These are phyloP conservation scores for Phytophthora foliorum DNA, from an alignment of 352 stramenopile species.

Conservation along the genomic window DNA sequence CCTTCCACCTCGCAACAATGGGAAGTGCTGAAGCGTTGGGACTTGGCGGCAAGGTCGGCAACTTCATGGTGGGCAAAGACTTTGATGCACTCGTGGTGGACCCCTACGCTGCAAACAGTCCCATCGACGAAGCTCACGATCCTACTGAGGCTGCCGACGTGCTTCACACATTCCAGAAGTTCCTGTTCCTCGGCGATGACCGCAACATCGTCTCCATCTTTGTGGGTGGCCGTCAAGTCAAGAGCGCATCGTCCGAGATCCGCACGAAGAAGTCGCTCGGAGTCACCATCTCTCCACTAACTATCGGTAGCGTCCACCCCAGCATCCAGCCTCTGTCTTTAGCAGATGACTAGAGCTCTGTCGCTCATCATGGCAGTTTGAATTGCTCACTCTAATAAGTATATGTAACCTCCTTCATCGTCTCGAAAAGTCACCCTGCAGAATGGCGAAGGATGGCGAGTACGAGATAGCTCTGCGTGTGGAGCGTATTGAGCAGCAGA, in stretches of 20 bases:
- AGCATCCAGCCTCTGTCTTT: slow-evolving; percentile 31
- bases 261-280: slow-evolving; percentile 13
- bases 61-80: slow-evolving; percentile 90
- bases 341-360: slow-evolving; percentile 16
- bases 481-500: slow-evolving; percentile 62
- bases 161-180: slow-evolving; percentile 89
- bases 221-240: slow-evolving; percentile 72
- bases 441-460: slow-evolving; percentile 29
- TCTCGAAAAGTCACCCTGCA: slow-evolving; percentile 5
- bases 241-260: slow-evolving; percentile 28
- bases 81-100: slow-evolving; percentile 94
- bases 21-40: slow-evolving; percentile 64
- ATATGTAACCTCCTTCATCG: not conserved
- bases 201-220: slow-evolving; percentile 73
- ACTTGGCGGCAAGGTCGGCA: slow-evolving; percentile 80
- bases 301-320: slow-evolving; percentile 33
- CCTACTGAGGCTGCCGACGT: slow-evolving; percentile 54
- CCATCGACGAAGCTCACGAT: slow-evolving; percentile 76
- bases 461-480: slow-evolving; percentile 58
- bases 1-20: slow-evolving; percentile 92
- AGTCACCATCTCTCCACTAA: slow-evolving; percentile 22
- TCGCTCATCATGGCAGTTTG: not conserved
- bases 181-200: slow-evolving; percentile 34
- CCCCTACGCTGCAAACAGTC: slow-evolving; percentile 54
- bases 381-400: slow-evolving; percentile 11